Evolutionary conservation across 1,139 yeast species (phyloP).

Genomic region (Taiozyma sp.): DNA sequence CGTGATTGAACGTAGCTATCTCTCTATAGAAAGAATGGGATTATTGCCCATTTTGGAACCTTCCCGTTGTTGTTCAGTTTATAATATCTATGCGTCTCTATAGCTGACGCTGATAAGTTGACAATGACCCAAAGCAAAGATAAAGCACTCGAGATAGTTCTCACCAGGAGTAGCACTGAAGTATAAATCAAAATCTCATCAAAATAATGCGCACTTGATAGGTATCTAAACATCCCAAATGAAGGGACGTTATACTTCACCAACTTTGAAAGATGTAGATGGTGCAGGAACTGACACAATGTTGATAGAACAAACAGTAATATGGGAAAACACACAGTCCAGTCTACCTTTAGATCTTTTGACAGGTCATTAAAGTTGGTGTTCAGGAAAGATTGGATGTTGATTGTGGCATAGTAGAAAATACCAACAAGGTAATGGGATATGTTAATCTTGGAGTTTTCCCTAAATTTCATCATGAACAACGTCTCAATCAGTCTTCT

Average conservation of each 20-base stretch:
- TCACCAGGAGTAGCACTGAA: slow-evolving; percentile 28
- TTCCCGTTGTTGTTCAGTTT: slow-evolving; percentile 23
- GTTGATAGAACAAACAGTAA: slow-evolving; percentile 32
- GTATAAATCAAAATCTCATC: slow-evolving; percentile 67
- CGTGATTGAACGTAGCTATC: not conserved
- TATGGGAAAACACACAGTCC: slow-evolving; percentile 9
- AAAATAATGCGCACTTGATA: slow-evolving; percentile 76
- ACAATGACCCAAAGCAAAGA: slow-evolving; percentile 51
- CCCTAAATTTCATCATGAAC: slow-evolving; percentile 41
- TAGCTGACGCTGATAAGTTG: slow-evolving; percentile 59
- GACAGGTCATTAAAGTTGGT: slow-evolving; percentile 20
- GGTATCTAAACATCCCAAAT: slow-evolving; percentile 41
- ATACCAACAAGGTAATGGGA: slow-evolving; percentile 75
- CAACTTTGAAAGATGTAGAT: slow-evolving; percentile 51
- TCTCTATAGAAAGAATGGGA: slow-evolving; percentile 31
- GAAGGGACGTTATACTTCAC: slow-evolving; percentile 65
- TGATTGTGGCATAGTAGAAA: slow-evolving; percentile 48
- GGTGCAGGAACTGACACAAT: slow-evolving; percentile 53
- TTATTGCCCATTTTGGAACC: slow-evolving; percentile 28
- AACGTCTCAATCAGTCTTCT: slow-evolving; percentile 62
- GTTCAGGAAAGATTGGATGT: slow-evolving; percentile 28
- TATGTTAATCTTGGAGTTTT: slow-evolving; percentile 57
- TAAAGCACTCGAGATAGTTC: slow-evolving; percentile 17
- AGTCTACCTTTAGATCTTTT: slow-evolving; percentile 15
- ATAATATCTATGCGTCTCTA: slow-evolving; percentile 54